phyloP scores from a whole-genome alignment of 148 eudicot genomes.

The Gaultheria prostrata region DNA sequence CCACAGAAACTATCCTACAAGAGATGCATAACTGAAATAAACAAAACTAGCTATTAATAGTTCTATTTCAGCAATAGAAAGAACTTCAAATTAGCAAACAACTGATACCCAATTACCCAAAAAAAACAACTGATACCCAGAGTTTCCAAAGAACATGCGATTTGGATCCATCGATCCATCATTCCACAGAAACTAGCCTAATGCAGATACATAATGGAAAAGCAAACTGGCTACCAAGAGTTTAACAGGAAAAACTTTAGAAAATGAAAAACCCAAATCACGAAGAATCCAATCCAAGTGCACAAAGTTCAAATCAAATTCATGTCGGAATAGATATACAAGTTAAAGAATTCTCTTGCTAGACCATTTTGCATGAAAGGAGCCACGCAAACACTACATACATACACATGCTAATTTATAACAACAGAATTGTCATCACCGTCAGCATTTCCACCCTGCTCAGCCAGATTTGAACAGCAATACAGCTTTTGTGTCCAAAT shows the following conservation, averaged over 20 bases:
- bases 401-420: conserved; percentile 10
- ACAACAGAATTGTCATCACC: background rate
- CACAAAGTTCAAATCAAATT: background rate
- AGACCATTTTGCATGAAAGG: background rate
- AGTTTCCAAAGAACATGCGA: background rate
- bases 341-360: background rate
- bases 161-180: background rate
- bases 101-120: too few relatives aligned
- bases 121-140: background rate
- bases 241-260: background rate
- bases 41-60: background rate
- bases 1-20: background rate
- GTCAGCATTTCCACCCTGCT: conserved; percentile 19
- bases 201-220: background rate
- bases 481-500: conserved; percentile 85
- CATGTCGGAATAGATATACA: conserved; percentile 8
- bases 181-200: background rate
- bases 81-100: background rate
- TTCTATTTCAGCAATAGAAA: background rate
- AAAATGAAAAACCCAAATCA: background rate
- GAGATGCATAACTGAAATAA: background rate
- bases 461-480: conserved; percentile 91
- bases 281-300: background rate
- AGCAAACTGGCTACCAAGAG: background rate
- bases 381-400: background rate